Evolutionary conservation across 2,329 filamentous ascomycete species (phyloP).

Genomic region (Aspergillus chevalieri): DNA sequence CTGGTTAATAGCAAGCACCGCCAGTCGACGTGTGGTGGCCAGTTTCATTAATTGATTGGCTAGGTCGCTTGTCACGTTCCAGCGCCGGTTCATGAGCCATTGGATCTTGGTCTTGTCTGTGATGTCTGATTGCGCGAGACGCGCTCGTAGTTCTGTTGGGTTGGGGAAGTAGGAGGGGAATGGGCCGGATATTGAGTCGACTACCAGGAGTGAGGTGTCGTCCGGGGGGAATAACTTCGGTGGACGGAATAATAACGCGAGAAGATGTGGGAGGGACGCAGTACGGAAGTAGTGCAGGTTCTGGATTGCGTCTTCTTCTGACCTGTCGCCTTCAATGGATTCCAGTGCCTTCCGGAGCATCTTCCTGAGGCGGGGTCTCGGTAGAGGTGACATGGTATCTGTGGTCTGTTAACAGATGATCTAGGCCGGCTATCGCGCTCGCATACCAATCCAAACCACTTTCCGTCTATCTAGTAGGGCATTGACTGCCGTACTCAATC

Average conservation of each 20-base stretch:
- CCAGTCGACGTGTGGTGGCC: constrained; percentile 65
- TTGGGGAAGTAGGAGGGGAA: constrained; percentile 72
- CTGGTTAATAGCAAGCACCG: constrained; percentile 70
- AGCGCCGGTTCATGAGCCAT: constrained; percentile 35
- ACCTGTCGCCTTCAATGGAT: constrained; percentile 8
- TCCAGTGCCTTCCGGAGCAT: constrained; percentile 32
- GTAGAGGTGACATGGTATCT: constrained; percentile 48
- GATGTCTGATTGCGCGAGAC: constrained; percentile 23
- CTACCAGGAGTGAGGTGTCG: constrained; percentile 62
- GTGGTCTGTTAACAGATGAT: neutral
- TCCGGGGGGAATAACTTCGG: constrained; percentile 56
- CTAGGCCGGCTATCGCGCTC: neutral
- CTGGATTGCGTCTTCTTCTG: constrained; percentile 24
- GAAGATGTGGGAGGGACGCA: constrained; percentile 56
- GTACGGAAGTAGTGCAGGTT: constrained; percentile 61
- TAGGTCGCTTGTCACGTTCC: constrained; percentile 62
- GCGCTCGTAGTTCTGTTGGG: constrained; percentile 32
- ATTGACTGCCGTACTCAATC: constrained; percentile 63
- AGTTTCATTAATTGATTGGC: constrained; percentile 59
- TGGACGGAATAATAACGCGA: constrained; percentile 68
- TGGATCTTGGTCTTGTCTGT: constrained; percentile 37
- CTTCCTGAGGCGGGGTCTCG: constrained; percentile 42
- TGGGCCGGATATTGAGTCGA: constrained; percentile 72
- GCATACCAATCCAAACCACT: constrained; percentile 79
- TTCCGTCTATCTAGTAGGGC: constrained; percentile 55